phyloP scores from a whole-genome alignment of 257 asterid genomes.

The Solanum okadae region DNA sequence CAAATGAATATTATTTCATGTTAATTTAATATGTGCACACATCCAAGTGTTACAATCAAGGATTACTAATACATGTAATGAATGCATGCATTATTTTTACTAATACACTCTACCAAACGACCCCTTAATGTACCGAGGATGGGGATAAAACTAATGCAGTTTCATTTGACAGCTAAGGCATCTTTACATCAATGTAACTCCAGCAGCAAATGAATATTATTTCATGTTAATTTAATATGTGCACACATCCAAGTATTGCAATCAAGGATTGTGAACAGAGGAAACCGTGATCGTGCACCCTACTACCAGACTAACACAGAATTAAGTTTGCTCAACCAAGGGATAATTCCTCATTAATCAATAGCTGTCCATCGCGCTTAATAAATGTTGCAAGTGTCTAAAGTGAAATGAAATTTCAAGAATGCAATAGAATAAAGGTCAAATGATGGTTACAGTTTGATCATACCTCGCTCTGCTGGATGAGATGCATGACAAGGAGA shows the following conservation, averaged over 20 bases:
- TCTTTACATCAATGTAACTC: not conserved
- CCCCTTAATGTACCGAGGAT: not conserved
- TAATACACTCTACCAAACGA: too few relatives aligned
- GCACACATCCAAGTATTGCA: not conserved
- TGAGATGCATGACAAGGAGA: conserved; percentile 54
- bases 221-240: not conserved
- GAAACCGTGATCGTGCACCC: not conserved
- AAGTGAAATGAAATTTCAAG: not conserved
- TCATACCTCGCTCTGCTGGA: conserved; percentile 54
- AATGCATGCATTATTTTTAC: too few relatives aligned
- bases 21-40: not conserved
- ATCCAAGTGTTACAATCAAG: not conserved
- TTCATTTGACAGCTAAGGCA: not conserved
- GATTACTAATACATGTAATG: too few relatives aligned
- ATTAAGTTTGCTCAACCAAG: not conserved
- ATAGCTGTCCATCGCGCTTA: not conserved
- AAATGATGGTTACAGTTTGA: not conserved
- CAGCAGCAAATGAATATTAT: not conserved
- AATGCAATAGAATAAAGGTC: not conserved
- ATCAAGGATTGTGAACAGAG: not conserved
- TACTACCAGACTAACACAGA: not conserved
- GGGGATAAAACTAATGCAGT: not conserved
- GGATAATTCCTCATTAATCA: not conserved
- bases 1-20: not conserved
- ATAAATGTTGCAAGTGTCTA: not conserved